Evolutionary conservation across 2,329 filamentous ascomycete species (phyloP), one percentile per base, ranked within the genome.

Genomic region (Sporothrix inflata): DNA sequence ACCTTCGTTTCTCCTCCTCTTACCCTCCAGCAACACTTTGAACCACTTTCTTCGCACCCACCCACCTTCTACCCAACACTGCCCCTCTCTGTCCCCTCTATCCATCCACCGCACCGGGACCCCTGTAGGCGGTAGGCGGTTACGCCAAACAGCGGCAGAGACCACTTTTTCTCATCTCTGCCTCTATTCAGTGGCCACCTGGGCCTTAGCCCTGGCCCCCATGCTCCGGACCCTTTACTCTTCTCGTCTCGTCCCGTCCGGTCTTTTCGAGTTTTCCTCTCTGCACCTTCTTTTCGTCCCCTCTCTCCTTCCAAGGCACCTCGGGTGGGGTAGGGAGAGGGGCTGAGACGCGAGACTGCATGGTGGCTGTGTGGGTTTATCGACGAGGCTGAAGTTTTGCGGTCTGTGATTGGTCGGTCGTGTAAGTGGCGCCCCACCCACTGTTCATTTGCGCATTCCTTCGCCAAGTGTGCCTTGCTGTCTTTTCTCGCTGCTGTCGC

Each of bases 331-430:
- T 70, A 16, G 42, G 11, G 27, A 57, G 55, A 61, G 68, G 68
- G 69, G 69, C 69, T 65, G 69, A 63, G 69, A 45, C 57, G 45
- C n/a, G 34, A 53, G 47, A 51, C 11, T 69, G 66, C 69, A 65
- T 71, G 57, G 57, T 71, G 69, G 69, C 69, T 71, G 69, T 71
- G 57, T 65, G 55, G 45, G 7, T 30, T 51, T 14, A n/a, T 65
- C 8, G 45, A 51, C 69, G 60, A 71, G 69, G 69, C 69, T 71
- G 69, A 71, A 49, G 19, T 42, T 30, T 53, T 1, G 30, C 0
- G 30, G 1, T 6, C 8, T 14, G 0, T 53, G 34, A 71, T 71
- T 71, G 69, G 69, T n/a, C 14, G 0, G n/a, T 3, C 34, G 55
- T 70, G 68, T 70, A 70, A 70, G 68, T 61, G 21, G 12, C 4